These are phyloP conservation scores for Magnaporthiopsis incrustans DNA, from an alignment of 2,329 filamentous ascomycete genomes.

Conservation along the genomic window DNA sequence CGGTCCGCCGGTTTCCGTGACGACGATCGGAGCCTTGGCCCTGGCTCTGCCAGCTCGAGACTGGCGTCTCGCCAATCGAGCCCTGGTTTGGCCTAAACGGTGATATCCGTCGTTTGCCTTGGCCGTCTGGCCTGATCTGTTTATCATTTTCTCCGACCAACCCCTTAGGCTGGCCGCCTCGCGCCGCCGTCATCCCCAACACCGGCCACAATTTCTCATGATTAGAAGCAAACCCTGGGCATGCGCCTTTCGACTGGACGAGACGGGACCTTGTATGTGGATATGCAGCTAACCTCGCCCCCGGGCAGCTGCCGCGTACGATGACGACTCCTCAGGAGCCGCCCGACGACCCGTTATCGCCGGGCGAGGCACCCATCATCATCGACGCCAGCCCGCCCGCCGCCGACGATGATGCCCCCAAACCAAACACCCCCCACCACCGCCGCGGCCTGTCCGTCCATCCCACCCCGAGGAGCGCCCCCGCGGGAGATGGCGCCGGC, in stretches of 20 bases:
- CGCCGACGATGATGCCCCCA: conserved; percentile 2
- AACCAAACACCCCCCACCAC: conserved; percentile 2
- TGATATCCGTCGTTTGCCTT: background rate
- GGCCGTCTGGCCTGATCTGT: background rate
- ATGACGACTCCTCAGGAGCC: conserved; percentile 14
- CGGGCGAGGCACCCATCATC: conserved; percentile 1
- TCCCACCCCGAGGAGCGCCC: conserved; percentile 35
- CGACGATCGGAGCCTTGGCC: background rate
- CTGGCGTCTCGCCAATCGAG: background rate
- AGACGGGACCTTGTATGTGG: background rate
- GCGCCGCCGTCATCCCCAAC: background rate
- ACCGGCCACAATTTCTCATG: no score
- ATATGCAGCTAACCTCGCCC: conserved; percentile 10
- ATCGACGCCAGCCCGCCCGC: conserved; percentile 5
- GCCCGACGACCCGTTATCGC: conserved; percentile 11
- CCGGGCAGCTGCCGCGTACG: conserved; percentile 10
- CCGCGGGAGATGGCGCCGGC: conserved; percentile 22
- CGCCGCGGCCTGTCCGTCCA: conserved; percentile 13
- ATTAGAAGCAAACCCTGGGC: no score
- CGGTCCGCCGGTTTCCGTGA: background rate
- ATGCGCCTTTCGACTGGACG: no score
- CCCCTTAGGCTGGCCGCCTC: background rate
- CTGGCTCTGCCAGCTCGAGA: background rate
- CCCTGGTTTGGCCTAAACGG: background rate
- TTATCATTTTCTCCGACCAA: background rate